A percentile compares a stretch with the other conserved stretches of the same genome.
These are phyloP conservation scores for Phanerodontia chrysosporium DNA, from an alignment of 768 basidiomycete species.

Conservation along the genomic window DNA sequence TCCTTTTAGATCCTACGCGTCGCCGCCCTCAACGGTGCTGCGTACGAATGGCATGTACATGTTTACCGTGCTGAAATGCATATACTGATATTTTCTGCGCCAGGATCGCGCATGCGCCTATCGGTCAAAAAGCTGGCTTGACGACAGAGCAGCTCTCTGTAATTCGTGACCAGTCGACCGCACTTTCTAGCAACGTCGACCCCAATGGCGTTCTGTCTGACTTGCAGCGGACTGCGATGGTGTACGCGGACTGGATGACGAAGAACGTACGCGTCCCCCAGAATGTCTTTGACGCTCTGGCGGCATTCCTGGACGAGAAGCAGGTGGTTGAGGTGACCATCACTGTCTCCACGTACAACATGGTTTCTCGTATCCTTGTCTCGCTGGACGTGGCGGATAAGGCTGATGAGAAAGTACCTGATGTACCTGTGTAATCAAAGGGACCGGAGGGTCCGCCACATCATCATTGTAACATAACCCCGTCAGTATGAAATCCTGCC, in stretches of 20 bases:
- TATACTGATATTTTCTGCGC: background rate
- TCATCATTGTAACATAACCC: too few relatives aligned
- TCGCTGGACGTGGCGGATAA: slow-evolving; percentile 55
- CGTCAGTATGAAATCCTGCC: background rate
- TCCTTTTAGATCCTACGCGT: slow-evolving; percentile 18
- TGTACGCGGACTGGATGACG: slow-evolving; percentile 60
- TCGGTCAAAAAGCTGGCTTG: slow-evolving; percentile 48
- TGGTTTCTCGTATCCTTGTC: slow-evolving; percentile 65
- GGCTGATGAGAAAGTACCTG: background rate
- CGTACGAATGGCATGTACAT: slow-evolving; percentile 23
- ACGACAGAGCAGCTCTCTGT: slow-evolving; percentile 49
- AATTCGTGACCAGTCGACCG: slow-evolving; percentile 44
- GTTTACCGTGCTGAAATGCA: too few relatives aligned
- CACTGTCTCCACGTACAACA: slow-evolving; percentile 56
- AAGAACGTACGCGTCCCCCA: slow-evolving; percentile 40
- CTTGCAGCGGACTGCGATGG: slow-evolving; percentile 47
- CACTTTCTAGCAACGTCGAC: slow-evolving; percentile 27
- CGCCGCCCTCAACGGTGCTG: slow-evolving; percentile 17
- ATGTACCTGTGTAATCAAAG: background rate
- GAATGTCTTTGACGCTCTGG: slow-evolving; percentile 37
- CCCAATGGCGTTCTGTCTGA: slow-evolving; percentile 36
- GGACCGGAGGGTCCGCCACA: too few relatives aligned
- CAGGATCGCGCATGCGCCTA: slow-evolving; percentile 51
- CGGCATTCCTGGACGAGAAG: slow-evolving; percentile 31
- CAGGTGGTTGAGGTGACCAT: slow-evolving; percentile 47